These are phyloP conservation scores for Umbelopsis vinacea DNA, from an alignment of 192 early-diverging fungal genomes.

Conservation along the genomic window DNA sequence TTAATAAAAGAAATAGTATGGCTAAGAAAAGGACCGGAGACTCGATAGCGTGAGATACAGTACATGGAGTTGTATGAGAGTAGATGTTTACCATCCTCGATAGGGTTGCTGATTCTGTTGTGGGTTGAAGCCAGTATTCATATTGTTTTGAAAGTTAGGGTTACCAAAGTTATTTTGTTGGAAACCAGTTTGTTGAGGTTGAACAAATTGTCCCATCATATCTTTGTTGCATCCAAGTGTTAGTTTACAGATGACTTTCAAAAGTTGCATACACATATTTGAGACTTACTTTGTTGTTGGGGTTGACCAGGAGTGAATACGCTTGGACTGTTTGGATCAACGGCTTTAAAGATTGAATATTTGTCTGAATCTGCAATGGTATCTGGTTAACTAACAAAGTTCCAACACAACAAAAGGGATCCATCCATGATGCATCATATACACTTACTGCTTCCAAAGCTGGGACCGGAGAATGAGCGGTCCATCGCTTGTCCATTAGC, in stretches of 20 bases:
- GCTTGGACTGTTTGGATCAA: constrained; percentile 30
- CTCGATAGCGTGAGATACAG: not conserved
- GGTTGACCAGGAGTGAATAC: constrained; percentile 27
- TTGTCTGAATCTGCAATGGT: constrained; percentile 23
- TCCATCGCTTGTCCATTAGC: not conserved
- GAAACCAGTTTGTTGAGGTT: constrained; percentile 19
- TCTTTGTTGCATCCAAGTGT: not conserved
- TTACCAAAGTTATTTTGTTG: not conserved
- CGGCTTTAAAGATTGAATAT: constrained; percentile 38
- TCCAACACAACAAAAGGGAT: too few relatives aligned
- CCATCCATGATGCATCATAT: not conserved
- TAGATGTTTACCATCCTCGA: constrained; percentile 5
- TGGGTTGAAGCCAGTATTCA: constrained; percentile 9
- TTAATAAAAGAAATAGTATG: not conserved
- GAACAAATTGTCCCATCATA: constrained; percentile 21
- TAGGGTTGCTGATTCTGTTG: constrained; percentile 2
- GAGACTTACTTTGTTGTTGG: constrained; percentile 2
- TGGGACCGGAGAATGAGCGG: not conserved
- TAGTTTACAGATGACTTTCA: not conserved
- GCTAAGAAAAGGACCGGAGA: not conserved
- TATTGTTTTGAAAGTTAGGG: constrained; percentile 1
- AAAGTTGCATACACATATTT: not conserved
- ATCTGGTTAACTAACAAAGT: constrained; percentile 11
- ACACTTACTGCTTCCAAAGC: not conserved
- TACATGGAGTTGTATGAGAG: not conserved